Evolutionary conservation across 1,284 basidiomycete species (phyloP).

Genomic region (Hymenochaete sp.): DNA sequence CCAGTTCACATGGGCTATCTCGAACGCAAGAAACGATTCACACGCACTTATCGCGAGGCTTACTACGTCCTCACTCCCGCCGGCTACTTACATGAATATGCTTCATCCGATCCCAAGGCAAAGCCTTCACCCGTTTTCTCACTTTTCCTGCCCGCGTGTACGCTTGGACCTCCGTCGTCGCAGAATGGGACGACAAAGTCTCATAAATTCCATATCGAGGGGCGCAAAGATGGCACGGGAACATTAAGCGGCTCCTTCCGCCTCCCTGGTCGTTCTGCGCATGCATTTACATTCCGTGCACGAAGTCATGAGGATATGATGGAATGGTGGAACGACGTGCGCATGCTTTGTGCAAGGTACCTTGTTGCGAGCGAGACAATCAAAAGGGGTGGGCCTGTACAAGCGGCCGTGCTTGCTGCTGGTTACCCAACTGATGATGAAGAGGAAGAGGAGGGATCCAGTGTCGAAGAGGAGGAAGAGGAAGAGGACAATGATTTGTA

Average conservation of each 20-base stretch:
- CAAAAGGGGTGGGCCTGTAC: slow-evolving; percentile 88
- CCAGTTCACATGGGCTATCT: slow-evolving; percentile 88
- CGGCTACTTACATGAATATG: slow-evolving; percentile 92
- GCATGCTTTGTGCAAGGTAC: slow-evolving; percentile 95
- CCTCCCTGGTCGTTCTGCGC: slow-evolving; percentile 36
- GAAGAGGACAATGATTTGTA: slow-evolving; percentile 45
- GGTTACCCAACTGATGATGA: slow-evolving; percentile 80
- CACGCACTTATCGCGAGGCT: slow-evolving; percentile 78
- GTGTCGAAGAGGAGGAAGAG: slow-evolving; percentile 68
- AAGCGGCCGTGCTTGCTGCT: slow-evolving; percentile 82
- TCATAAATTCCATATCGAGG: slow-evolving; percentile 98
- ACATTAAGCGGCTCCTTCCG: slow-evolving; percentile 37
- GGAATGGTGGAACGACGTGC: slow-evolving; percentile 99
- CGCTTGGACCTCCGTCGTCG: slow-evolving; percentile 86
- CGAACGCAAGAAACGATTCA: slow-evolving; percentile 97
- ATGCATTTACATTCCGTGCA: slow-evolving; percentile 88
- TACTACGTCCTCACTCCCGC: slow-evolving; percentile 94
- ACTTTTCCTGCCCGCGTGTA: slow-evolving; percentile 92
- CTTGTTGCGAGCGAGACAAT: slow-evolving; percentile 92
- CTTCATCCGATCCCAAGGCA: slow-evolving; percentile 68
- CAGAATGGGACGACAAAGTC: slow-evolving; percentile 44
- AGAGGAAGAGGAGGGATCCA: slow-evolving; percentile 59
- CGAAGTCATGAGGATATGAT: slow-evolving; percentile 95
- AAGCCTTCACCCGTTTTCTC: slow-evolving; percentile 73
- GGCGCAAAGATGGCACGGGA: slow-evolving; percentile 75